phyloP scores from a whole-genome alignment of 306 rosid species.

The Mimosa bimucronata region DNA sequence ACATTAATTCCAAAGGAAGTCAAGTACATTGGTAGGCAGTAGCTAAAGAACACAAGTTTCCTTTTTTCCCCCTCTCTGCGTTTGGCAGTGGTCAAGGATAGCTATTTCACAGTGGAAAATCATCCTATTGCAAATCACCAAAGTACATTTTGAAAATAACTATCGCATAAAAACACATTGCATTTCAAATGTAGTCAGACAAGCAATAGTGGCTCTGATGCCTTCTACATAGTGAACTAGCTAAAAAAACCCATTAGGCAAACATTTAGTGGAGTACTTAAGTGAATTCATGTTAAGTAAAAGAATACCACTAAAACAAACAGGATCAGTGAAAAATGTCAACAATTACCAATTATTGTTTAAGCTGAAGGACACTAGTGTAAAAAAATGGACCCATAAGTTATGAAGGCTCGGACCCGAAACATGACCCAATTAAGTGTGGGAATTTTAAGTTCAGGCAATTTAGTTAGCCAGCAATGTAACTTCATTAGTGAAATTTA shows the following conservation, averaged over 20 bases:
- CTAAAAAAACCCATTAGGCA: neutral
- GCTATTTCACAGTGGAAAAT: neutral
- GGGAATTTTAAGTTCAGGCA: neutral
- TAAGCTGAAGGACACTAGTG: neutral
- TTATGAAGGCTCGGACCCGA: no score
- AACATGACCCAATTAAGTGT: no score
- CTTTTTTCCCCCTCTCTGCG: neutral
- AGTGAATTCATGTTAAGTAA: neutral
- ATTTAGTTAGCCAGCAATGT: neutral
- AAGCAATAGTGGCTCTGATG: neutral
- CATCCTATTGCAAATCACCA: neutral
- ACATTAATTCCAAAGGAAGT: no score
- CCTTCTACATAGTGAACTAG: neutral
- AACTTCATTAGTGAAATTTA: neutral
- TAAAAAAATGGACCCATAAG: neutral
- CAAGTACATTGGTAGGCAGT: neutral
- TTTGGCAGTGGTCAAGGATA: neutral
- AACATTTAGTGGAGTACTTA: neutral
- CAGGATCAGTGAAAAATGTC: neutral
- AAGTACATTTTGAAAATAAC: no score
- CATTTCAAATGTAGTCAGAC: neutral
- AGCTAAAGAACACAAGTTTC: neutral
- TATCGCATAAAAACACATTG: neutral
- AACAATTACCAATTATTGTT: neutral
- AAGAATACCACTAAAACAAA: neutral